Conservation (phyloP, 257 asterid genomes). For the Thymus quinquecostatus region DNA sequence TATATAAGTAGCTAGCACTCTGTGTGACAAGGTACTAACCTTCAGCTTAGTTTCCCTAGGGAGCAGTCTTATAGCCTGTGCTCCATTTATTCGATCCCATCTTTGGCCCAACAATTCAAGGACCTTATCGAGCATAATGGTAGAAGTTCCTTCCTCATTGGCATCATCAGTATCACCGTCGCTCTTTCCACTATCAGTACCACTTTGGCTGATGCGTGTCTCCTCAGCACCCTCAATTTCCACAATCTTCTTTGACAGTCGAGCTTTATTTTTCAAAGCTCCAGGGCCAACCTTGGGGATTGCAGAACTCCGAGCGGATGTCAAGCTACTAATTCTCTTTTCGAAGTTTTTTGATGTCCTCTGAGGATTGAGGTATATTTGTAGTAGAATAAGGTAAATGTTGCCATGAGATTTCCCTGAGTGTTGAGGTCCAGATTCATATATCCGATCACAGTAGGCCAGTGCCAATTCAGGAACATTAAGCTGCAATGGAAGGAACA, state of each 20-base stretch:
- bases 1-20: not conserved
- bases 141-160: conserved; percentile 65
- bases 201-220: conserved; percentile 69
- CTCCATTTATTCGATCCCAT: conserved; percentile 98
- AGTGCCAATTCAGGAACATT: conserved; percentile 93
- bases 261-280: conserved; percentile 53
- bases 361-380: conserved; percentile 86
- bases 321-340: conserved; percentile 65
- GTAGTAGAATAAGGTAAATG: conserved; percentile 85
- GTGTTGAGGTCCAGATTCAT: conserved; percentile 67
- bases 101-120: conserved; percentile 86
- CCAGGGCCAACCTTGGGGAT: conserved; percentile 54
- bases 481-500: conserved; percentile 50
- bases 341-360: conserved; percentile 79
- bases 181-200: conserved; percentile 93
- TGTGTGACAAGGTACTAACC: conserved; percentile 45
- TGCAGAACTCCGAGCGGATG: conserved; percentile 57
- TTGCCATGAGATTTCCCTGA: conserved; percentile 68
- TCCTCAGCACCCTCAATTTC: conserved; percentile 88
- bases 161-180: conserved; percentile 82
- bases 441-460: conserved; percentile 86
- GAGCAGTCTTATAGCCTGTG: conserved; percentile 86
- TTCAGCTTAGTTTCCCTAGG: conserved; percentile 90
- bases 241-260: conserved; percentile 71
- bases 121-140: conserved; percentile 87